These are phyloP conservation scores for Epichloe uncinata DNA, from an alignment of 2,329 filamentous ascomycete species.

Conservation along the genomic window DNA sequence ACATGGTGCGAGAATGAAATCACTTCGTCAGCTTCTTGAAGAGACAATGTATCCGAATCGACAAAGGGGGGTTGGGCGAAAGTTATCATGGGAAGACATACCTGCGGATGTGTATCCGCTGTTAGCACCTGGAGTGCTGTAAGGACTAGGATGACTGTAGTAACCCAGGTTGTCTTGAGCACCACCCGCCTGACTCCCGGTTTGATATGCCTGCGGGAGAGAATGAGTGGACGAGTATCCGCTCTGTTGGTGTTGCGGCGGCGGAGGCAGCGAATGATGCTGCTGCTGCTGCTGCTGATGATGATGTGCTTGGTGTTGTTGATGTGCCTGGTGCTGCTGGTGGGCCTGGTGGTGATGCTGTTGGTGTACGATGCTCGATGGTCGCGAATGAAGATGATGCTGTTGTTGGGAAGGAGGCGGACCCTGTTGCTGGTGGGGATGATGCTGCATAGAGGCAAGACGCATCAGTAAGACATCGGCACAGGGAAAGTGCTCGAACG, in stretches of 20 bases:
- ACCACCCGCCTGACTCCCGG: conserved; percentile 46
- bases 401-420: conserved; percentile 44
- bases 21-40: not conserved
- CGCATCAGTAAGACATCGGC: conserved; percentile 40
- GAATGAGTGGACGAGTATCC: conserved; percentile 57
- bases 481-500: conserved; percentile 22
- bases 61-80: not conserved
- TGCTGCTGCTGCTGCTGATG: conserved; percentile 30
- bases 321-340: conserved; percentile 50
- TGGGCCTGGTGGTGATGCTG: conserved; percentile 25
- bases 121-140: conserved; percentile 68
- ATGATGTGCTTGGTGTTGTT: conserved; percentile 51
- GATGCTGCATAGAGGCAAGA: conserved; percentile 57
- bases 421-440: conserved; percentile 61
- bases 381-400: conserved; percentile 57
- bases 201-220: conserved; percentile 53
- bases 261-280: conserved; percentile 7
- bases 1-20: not conserved
- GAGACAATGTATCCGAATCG: not conserved
- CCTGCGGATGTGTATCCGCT: conserved; percentile 80
- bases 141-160: conserved; percentile 66
- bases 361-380: conserved; percentile 60
- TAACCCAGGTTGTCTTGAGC: conserved; percentile 58
- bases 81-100: conserved; percentile 31
- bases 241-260: conserved; percentile 46